Evolutionary conservation across 1,139 yeast species (phyloP), one percentile per base, ranked within the genome.

Genomic region (Hemisphaericaspora xylanilytica): DNA sequence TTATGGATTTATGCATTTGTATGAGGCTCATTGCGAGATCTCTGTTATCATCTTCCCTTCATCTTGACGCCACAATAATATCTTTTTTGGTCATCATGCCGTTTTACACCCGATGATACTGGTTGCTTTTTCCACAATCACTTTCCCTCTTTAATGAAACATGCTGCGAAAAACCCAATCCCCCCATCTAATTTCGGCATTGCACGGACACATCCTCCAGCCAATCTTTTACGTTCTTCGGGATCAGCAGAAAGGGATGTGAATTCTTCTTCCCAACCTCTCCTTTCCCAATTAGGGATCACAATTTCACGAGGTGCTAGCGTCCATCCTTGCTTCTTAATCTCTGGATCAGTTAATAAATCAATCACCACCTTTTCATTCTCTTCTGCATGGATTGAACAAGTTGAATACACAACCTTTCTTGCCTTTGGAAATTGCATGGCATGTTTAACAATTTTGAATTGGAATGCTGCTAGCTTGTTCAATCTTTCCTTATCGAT

Each of bases 121-220:
- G n/a, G n/a, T n/a, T n/a, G n/a, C n/a, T n/a, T n/a, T n/a, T n/a
- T n/a, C n/a, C n/a, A n/a, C n/a, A n/a, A n/a, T n/a, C n/a, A n/a
- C n/a, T n/a, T n/a, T n/a, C n/a, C n/a, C n/a, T 32, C 37, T 73
- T 29, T 64, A 36, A 80, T 76, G 56, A 85, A 85, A 41, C 87
- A 81, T 1, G 86, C 97, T 1, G 97, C 97, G 63, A 92, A 92
- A 57, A 92, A 92, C 0, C 98, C 98, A 51, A 92, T 92, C 10
- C 98, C 98, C 27, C 97, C 97, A 57, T 92, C 97, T 40, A 77
- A 83, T 48, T 80, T 83, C 0, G 97, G 96, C 33, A 80, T 62
- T 0, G 92, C 85, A 47, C 98, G 69, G 0, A 92, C 82, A 60
- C 97, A 88, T 0, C 95, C 92, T 2, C 83, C 89, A 0, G 97